These are phyloP conservation scores for Fusarium drepaniforme DNA, from an alignment of 2,329 filamentous ascomycete species.

Conservation along the genomic window DNA sequence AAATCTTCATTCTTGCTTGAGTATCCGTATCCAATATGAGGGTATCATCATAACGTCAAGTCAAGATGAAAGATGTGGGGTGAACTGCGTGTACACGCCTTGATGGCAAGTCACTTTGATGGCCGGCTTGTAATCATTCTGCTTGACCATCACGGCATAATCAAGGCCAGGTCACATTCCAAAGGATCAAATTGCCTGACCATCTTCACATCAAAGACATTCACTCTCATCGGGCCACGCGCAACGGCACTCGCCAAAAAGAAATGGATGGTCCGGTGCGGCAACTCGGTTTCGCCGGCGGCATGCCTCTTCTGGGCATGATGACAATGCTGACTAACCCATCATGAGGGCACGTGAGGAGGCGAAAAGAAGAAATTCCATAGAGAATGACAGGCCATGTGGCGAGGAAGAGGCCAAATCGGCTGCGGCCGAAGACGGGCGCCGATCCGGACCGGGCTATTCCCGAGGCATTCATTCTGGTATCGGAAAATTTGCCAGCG, in stretches of 20 bases:
- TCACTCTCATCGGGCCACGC: constrained; percentile 10
- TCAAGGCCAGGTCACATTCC: constrained; percentile 24
- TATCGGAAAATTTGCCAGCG: neutral
- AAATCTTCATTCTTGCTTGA: neutral
- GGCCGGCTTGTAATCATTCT: neutral
- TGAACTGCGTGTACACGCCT: neutral
- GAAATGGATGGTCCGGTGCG: neutral
- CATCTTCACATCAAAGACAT: neutral
- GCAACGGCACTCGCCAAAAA: neutral
- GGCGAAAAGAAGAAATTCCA: neutral
- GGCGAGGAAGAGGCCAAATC: constrained; percentile 14
- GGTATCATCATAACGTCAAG: neutral
- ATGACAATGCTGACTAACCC: constrained; percentile 6
- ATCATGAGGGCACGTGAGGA: constrained; percentile 20
- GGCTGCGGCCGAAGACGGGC: constrained; percentile 13
- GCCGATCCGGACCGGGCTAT: constrained; percentile 9
- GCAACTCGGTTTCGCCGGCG: constrained; percentile 22
- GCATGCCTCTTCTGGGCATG: constrained; percentile 4
- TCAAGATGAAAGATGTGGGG: neutral
- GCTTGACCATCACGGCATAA: neutral
- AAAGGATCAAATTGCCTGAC: neutral
- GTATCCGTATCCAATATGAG: neutral
- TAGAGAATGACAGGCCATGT: constrained; percentile 7
- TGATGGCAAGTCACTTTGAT: neutral
- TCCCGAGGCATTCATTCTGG: neutral